Conservation (phyloP, 78 protist species). For the Speleostelium caveatum region DNA sequence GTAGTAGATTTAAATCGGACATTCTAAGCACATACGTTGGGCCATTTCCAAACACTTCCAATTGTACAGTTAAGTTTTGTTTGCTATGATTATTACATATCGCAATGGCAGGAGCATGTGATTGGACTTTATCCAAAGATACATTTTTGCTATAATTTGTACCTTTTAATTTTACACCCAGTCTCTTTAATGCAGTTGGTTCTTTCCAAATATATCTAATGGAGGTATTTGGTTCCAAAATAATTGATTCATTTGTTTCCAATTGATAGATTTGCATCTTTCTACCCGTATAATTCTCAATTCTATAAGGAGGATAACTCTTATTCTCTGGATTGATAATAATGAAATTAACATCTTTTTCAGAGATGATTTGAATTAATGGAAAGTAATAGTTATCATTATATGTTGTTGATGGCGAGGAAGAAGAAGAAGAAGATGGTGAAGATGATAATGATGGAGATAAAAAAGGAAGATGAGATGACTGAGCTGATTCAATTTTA, state of each 20-base stretch:
- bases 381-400: constrained; percentile 36
- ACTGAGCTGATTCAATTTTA: not conserved
- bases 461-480: not conserved
- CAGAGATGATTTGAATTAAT: constrained; percentile 39
- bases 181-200: constrained; percentile 16
- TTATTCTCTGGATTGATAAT: constrained; percentile 55
- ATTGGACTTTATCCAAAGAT: constrained; percentile 37
- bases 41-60: constrained; percentile 51
- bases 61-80: not conserved
- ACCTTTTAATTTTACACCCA: constrained; percentile 18
- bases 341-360: constrained; percentile 36
- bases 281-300: constrained; percentile 23
- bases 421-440: not conserved
- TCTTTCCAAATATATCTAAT: constrained; percentile 40
- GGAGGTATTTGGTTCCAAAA: constrained; percentile 5
- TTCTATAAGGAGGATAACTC: constrained; percentile 41
- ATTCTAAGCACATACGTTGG: constrained; percentile 52
- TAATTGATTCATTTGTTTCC: not conserved
- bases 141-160: constrained; percentile 31
- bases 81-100: not conserved
- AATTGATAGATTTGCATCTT: constrained; percentile 28
- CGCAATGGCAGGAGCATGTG: constrained; percentile 7
- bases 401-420: too few relatives aligned
- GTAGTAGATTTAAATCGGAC: constrained; percentile 29
- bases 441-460: not conserved